phyloP scores from a whole-genome alignment of 257 asterid species.

The Echium plantagineum region DNA sequence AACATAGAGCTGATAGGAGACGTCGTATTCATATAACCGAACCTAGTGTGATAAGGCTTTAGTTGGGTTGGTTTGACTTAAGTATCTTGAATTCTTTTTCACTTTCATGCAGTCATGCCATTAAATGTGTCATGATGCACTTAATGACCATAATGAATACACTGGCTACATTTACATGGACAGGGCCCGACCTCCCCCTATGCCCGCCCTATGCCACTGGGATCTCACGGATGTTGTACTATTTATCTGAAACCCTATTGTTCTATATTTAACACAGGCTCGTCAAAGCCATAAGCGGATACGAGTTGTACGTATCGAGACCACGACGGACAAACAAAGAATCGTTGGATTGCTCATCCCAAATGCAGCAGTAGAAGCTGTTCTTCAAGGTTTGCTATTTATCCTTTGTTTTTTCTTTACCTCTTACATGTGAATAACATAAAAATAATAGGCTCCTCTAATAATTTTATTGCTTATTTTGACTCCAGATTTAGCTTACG shows the following conservation, averaged over 20 bases:
- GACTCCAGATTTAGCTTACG: background rate
- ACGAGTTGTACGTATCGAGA: conserved; percentile 78
- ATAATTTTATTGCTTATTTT: background rate
- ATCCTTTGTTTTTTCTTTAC: background rate
- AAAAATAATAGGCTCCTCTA: background rate
- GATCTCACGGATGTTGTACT: background rate
- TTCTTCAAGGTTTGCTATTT: conserved; percentile 56
- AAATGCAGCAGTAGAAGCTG: conserved; percentile 84
- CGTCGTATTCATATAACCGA: too few species aligned
- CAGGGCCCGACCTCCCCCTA: too few species aligned
- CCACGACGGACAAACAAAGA: conserved; percentile 71
- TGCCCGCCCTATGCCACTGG: too few species aligned
- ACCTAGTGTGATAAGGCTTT: too few species aligned
- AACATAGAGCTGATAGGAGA: too few species aligned
- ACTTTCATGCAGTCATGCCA: too few species aligned
- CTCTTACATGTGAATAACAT: background rate
- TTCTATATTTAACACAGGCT: conserved; percentile 30
- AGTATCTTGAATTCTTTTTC: too few species aligned
- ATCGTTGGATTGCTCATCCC: conserved; percentile 86
- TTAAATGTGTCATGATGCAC: too few species aligned
- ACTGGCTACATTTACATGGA: too few species aligned
- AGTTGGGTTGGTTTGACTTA: too few species aligned
- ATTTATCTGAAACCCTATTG: background rate
- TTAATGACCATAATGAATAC: too few species aligned
- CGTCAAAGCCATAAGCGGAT: conserved; percentile 71